Percentiles rank a stretch among this genome's conserved stretches.
Conservation (phyloP, 2,329 filamentous ascomycete species). For the Cytospora chrysosperma region DNA sequence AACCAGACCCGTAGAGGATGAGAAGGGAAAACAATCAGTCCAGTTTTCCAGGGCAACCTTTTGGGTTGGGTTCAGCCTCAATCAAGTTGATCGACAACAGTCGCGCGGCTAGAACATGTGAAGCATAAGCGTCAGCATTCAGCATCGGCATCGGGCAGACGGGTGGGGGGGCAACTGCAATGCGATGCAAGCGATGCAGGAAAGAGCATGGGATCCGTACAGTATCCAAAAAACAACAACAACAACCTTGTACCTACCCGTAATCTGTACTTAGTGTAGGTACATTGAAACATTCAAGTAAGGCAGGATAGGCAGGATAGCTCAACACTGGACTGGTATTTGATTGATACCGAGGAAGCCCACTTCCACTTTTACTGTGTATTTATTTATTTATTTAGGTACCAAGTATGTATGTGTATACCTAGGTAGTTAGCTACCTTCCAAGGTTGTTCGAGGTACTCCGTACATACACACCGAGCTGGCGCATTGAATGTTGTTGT, state of each 20-base stretch:
- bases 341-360: too few species aligned
- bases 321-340: too few species aligned
- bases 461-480: too few species aligned
- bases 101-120: conserved; percentile 19
- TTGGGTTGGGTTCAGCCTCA: conserved; percentile 10
- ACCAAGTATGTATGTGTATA: too few species aligned
- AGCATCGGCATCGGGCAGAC: conserved; percentile 18
- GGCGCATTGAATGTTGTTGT: not conserved
- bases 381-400: conserved; percentile 1
- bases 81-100: conserved; percentile 4
- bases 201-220: conserved; percentile 12
- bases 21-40: not conserved
- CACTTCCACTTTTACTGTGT: too few species aligned
- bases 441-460: too few species aligned
- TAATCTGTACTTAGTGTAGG: too few species aligned
- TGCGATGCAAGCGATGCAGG: conserved; percentile 18
- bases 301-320: too few species aligned
- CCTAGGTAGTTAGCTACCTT: too few species aligned
- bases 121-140: conserved; percentile 21
- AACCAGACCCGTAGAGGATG: not conserved
- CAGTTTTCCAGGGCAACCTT: not conserved
- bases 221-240: not conserved
- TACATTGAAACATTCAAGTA: too few species aligned
- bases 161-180: conserved; percentile 13
- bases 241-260: too few species aligned